Evolutionary conservation across 768 basidiomycete genomes (phyloP).

Genomic region (Boletellus sp.): DNA sequence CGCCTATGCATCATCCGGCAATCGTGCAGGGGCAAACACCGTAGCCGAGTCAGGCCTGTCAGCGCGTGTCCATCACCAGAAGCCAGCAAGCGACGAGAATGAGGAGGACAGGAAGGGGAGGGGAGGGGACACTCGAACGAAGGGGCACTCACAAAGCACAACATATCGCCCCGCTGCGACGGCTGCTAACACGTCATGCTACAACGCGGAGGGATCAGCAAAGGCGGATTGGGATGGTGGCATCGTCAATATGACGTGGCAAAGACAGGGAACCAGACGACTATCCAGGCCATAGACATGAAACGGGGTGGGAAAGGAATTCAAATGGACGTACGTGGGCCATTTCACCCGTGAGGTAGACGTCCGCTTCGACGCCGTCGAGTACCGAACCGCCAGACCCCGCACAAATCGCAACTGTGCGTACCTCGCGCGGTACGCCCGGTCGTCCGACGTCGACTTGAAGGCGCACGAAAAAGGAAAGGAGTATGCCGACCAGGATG

Average conservation of each 20-base stretch:
- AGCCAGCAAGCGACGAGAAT: background rate
- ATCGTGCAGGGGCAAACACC: constrained; percentile 10
- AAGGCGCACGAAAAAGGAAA: constrained; percentile 5
- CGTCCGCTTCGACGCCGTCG: constrained; percentile 67
- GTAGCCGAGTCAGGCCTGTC: constrained; percentile 16
- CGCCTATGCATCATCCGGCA: constrained; percentile 46
- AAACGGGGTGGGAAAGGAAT: constrained; percentile 18
- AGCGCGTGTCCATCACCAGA: constrained; percentile 15
- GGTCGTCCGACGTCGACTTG: constrained; percentile 69
- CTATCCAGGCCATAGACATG: background rate
- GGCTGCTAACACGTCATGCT: constrained; percentile 88
- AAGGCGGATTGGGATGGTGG: background rate
- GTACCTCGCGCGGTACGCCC: constrained; percentile 33
- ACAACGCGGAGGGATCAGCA: constrained; percentile 10
- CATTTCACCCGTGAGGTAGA: constrained; percentile 94
- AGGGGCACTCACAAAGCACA: constrained; percentile 65
- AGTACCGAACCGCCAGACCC: constrained; percentile 85
- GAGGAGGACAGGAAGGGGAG: background rate
- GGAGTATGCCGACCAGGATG: background rate
- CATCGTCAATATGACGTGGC: constrained; percentile 12
- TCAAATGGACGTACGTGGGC: constrained; percentile 56
- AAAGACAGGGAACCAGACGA: background rate
- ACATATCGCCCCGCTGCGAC: constrained; percentile 74
- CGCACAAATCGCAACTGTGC: constrained; percentile 84
- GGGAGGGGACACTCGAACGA: background rate